Evolutionary conservation across 768 basidiomycete species (phyloP).

Genomic region (Tephrocybe sp.): DNA sequence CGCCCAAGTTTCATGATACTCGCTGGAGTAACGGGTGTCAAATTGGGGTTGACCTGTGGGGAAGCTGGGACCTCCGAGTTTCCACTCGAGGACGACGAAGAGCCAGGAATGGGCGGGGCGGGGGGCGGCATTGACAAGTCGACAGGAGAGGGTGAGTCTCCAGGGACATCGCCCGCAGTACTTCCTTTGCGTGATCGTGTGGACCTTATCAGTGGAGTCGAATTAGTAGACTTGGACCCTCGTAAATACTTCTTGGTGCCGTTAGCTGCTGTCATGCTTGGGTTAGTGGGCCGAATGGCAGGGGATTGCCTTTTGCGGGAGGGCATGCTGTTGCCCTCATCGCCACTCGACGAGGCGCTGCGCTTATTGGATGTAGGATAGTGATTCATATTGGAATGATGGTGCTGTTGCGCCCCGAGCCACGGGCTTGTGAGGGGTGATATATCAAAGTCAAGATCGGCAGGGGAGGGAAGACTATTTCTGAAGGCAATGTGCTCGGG

Average conservation of each 20-base stretch:
- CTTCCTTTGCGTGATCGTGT: constrained; percentile 43
- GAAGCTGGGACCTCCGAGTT: constrained; percentile 15
- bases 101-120: constrained; percentile 40
- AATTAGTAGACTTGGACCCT: constrained; percentile 55
- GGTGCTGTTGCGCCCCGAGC: constrained; percentile 61
- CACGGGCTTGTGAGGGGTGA: constrained; percentile 83
- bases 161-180: constrained; percentile 36
- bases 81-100: constrained; percentile 14
- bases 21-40: constrained; percentile 86
- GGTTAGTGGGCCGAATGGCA: constrained; percentile 39
- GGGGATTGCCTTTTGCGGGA: constrained; percentile 58
- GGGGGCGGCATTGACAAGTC: constrained; percentile 90
- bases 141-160: constrained; percentile 82
- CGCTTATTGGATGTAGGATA: constrained; percentile 43
- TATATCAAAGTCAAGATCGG: constrained; percentile 70
- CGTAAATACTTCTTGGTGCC: constrained; percentile 24
- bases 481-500: constrained; percentile 76
- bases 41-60: constrained; percentile 26
- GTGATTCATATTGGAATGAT: constrained; percentile 17
- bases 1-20: constrained; percentile 89
- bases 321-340: constrained; percentile 42
- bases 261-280: constrained; percentile 12
- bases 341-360: constrained; percentile 54
- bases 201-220: constrained; percentile 57
- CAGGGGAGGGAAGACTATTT: constrained; percentile 42